Base-by-base conservation (phyloP, 257 asterid species). In the Jaltomata sinuosa region DNA sequence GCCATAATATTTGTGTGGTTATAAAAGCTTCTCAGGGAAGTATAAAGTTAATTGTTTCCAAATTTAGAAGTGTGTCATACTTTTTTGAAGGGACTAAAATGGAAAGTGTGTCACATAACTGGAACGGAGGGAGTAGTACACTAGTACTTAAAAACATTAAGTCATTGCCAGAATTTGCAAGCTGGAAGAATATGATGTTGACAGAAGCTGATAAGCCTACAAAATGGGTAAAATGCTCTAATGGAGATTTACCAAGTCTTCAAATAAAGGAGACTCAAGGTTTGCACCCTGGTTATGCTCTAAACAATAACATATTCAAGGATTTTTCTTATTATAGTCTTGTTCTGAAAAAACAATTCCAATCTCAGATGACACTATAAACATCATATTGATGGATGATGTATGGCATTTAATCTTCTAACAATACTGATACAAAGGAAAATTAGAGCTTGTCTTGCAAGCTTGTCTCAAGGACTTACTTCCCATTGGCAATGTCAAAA, bases 401-500 rank as follows among this genome's bases (percentile, higher is more conserved):
- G 22, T 0, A 47, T 76, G 40, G 47, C 2, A 9, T 16, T 76
- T 16, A 36, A 54, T 40, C 16, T 61, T 22, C 72, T 7, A 64
- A 55, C 18, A 61, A 42, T 38, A 55, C 8, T 22, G 53, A 59
- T 36, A 34, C 55, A 81, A 55, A 36, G 49, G 34, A 38, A 36
- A 34, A 40, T 45, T 14, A 14, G 82, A 36, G 15, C 14, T 22
- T 79, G 22, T 38, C 27, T 22, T 62, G 31, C 52, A 47, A 76
- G 42, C 40, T 47, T 47, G 61, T 49, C 34, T 5, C 50, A 85
- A 74, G 21, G 42, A 83, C 94, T 96, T 90, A 97, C 99, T 89
- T 92, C 84, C 96, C 97, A 90, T 83, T 91, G 29, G 91, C 84
- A 84, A 89, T 91, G 86, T 97, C 99, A 88, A 93, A 95, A 72